Percentiles rank a stretch among this genome's conserved stretches.
Conservation (phyloP, 768 basidiomycete species). For the Mycena chlorophos region DNA sequence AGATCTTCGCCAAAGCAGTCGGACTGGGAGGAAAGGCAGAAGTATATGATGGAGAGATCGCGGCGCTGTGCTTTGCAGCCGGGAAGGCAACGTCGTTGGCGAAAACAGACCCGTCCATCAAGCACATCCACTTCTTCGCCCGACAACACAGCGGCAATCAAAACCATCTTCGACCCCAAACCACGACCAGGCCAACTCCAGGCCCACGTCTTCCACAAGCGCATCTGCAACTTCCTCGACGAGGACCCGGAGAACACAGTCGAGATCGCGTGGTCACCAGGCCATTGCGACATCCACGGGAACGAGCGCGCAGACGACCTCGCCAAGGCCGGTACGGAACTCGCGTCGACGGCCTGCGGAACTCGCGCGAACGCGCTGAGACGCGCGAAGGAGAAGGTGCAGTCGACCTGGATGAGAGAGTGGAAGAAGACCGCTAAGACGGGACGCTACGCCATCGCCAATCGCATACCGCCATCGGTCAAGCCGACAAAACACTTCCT, state of each 20-base stretch:
- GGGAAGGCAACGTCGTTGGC: constrained; percentile 1
- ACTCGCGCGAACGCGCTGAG: constrained; percentile 21
- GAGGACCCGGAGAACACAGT: constrained; percentile 2
- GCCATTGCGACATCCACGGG: constrained; percentile 22
- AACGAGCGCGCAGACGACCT: constrained; percentile 26
- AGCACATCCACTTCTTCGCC: background rate
- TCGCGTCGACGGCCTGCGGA: background rate
- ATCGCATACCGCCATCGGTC: constrained; percentile 16
- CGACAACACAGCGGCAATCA: constrained; percentile 1
- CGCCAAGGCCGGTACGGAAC: constrained; percentile 24
- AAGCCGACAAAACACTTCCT: constrained; percentile 6
- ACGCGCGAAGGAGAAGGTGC: background rate
- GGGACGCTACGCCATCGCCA: constrained; percentile 16
- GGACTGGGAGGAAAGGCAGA: background rate
- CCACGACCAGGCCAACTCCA: constrained; percentile 15
- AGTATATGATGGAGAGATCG: background rate
- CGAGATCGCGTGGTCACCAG: constrained; percentile 24
- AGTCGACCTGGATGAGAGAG: constrained; percentile 14
- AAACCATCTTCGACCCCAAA: background rate
- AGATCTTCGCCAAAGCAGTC: background rate
- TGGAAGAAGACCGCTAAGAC: constrained; percentile 16
- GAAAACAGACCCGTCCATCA: background rate
- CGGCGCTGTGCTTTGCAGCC: background rate
- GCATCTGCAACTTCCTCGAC: constrained; percentile 16
- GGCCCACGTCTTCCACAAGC: constrained; percentile 18